These are phyloP conservation scores for Monilinia fructicola DNA, from an alignment of 2,329 filamentous ascomycete genomes.

Conservation along the genomic window DNA sequence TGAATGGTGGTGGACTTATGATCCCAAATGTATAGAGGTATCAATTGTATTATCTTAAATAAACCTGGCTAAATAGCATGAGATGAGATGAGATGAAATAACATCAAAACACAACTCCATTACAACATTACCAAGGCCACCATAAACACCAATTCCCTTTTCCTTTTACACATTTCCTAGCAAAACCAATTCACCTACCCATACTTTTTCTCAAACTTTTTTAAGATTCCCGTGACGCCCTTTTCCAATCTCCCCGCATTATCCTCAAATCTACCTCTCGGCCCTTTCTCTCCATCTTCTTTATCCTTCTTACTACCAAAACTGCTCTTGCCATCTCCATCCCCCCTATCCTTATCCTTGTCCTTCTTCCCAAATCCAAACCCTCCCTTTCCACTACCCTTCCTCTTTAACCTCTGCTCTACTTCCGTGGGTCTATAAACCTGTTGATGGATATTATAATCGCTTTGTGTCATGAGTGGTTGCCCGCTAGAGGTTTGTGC, in stretches of 20 bases:
- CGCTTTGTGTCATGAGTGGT: slow-evolving; percentile 42
- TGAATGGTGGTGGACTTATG: too few species aligned
- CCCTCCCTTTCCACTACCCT: slow-evolving; percentile 13
- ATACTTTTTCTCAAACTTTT: slow-evolving; percentile 71
- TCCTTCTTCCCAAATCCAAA: neutral
- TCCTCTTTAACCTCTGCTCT: slow-evolving; percentile 51
- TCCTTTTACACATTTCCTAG: neutral
- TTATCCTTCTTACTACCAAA: too few species aligned
- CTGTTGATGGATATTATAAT: slow-evolving; percentile 66
- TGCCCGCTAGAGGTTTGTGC: slow-evolving; percentile 28
- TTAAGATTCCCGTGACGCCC: slow-evolving; percentile 69
- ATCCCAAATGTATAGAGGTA: too few species aligned
- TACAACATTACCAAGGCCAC: neutral
- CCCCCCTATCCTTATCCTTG: slow-evolving; percentile 11
- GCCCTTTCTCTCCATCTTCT: slow-evolving; percentile 44
- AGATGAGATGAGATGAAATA: neutral
- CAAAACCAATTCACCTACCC: slow-evolving; percentile 29
- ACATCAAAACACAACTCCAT: neutral
- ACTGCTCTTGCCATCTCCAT: neutral
- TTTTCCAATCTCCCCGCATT: slow-evolving; percentile 66
- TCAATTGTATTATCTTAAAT: too few species aligned
- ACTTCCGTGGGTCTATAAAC: slow-evolving; percentile 66
- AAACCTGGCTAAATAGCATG: neutral
- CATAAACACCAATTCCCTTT: neutral
- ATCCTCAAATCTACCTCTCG: slow-evolving; percentile 59